These are phyloP conservation scores for Zea luxurians DNA, from an alignment of 176 grass and related monocot species.

Conservation along the genomic window DNA sequence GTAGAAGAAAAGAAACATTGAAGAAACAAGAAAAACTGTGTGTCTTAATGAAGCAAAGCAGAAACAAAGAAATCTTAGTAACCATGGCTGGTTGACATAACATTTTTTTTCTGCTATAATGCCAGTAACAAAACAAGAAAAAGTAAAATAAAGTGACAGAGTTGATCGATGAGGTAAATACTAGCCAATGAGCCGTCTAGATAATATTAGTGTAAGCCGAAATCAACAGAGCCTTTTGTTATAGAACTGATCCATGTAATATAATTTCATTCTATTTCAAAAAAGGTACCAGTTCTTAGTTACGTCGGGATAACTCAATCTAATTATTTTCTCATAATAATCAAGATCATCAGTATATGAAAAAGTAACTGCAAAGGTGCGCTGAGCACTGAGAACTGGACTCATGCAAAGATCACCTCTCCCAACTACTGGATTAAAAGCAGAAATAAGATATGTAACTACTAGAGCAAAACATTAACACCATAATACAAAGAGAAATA, in stretches of 20 bases:
- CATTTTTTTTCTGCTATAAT: background rate
- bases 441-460: background rate
- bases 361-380: slow-evolving; percentile 22
- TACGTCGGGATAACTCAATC: background rate
- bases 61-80: slow-evolving; percentile 6
- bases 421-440: slow-evolving; percentile 8
- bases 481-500: slow-evolving; percentile 16
- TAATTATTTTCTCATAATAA: slow-evolving; percentile 11
- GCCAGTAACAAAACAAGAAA: slow-evolving; percentile 16
- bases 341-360: slow-evolving; percentile 6
- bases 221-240: background rate
- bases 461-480: slow-evolving; percentile 24
- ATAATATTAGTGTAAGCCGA: background rate
- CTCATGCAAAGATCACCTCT: background rate
- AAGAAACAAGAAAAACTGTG: slow-evolving; percentile 31
- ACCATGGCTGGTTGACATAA: slow-evolving; percentile 12
- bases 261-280: slow-evolving; percentile 16
- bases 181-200: background rate
- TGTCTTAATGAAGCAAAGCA: too few relatives aligned
- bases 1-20: slow-evolving; percentile 2
- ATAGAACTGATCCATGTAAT: slow-evolving; percentile 13
- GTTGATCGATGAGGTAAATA: background rate
- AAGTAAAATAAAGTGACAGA: background rate
- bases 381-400: slow-evolving; percentile 9
- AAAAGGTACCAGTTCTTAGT: background rate